These are phyloP conservation scores for Pseudovirgaria hyperparasitica DNA, from an alignment of 2,329 filamentous ascomycete genomes.

Conservation along the genomic window DNA sequence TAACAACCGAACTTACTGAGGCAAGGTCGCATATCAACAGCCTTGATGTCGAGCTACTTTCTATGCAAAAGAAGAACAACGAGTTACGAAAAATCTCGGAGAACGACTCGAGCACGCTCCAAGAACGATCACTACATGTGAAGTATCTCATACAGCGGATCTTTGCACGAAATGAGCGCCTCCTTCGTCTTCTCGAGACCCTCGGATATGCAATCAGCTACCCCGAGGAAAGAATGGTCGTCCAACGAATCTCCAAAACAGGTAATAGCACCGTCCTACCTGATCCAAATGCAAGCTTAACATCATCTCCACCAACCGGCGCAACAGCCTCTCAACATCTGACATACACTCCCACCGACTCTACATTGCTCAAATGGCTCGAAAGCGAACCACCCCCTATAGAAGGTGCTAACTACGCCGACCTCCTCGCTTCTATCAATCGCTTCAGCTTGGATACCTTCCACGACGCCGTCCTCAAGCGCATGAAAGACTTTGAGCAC, in stretches of 20 bases:
- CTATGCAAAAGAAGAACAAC: constrained; percentile 53
- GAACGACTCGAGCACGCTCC: constrained; percentile 40
- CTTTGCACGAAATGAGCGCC: constrained; percentile 70
- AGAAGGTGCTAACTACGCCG: constrained; percentile 61
- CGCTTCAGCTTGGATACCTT: constrained; percentile 77
- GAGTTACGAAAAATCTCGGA: constrained; percentile 39
- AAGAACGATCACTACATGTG: constrained; percentile 57
- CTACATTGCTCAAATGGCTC: constrained; percentile 74
- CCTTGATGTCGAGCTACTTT: constrained; percentile 62
- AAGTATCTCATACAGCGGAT: constrained; percentile 76
- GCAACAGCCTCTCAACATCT: constrained; percentile 38
- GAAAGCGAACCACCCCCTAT: constrained; percentile 50
- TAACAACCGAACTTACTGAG: constrained; percentile 60
- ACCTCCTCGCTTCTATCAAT: constrained; percentile 60
- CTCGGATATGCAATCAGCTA: constrained; percentile 73
- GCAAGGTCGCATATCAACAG: constrained; percentile 64
- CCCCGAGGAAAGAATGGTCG: constrained; percentile 57
- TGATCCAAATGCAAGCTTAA: constrained; percentile 37
- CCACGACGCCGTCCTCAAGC: constrained; percentile 72
- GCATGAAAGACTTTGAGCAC: constrained; percentile 86
- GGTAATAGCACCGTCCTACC: constrained; percentile 32
- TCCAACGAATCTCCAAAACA: constrained; percentile 57
- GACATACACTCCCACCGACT: constrained; percentile 50
- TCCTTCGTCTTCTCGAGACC: constrained; percentile 73
- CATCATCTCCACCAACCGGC: constrained; percentile 41